Conservation (phyloP, 208 protist genomes). For the Trypanosoma lewisi region DNA sequence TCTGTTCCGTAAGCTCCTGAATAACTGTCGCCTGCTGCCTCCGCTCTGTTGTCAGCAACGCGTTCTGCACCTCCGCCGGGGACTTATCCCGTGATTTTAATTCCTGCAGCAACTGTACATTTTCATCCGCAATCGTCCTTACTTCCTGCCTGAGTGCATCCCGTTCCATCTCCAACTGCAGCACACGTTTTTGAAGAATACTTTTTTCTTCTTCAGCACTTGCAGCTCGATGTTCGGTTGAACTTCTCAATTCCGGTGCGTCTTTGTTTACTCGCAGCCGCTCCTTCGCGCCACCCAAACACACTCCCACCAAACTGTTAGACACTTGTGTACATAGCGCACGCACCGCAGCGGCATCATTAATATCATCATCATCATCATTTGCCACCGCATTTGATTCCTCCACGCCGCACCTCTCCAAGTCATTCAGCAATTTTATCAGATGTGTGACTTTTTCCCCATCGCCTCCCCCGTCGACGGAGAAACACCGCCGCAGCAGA, state of each 20-base stretch:
- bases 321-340: conserved; percentile 14
- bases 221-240: not conserved
- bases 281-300: not conserved
- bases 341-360: not conserved
- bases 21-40: conserved; percentile 7
- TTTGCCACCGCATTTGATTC: too few species aligned
- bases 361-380: too few species aligned
- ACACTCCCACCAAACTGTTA: conserved; percentile 9
- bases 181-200: not conserved
- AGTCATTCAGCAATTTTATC: conserved; percentile 3
- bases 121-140: conserved; percentile 5
- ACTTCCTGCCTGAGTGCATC: conserved; percentile 4
- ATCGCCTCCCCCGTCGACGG: not conserved
- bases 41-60: conserved; percentile 4
- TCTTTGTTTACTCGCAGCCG: not conserved
- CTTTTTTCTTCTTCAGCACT: not conserved
- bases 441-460: not conserved
- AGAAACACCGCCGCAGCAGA: conserved; percentile 15
- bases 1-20: conserved; percentile 4
- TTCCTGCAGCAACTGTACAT: conserved; percentile 11
- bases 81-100: conserved; percentile 1
- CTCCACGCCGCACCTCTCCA: not conserved
- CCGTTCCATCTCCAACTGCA: conserved; percentile 1
- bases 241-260: not conserved
- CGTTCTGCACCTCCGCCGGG: conserved; percentile 5